phyloP scores from a whole-genome alignment of 2,329 filamentous ascomycete species.

The Colletotrichum sublineola region DNA sequence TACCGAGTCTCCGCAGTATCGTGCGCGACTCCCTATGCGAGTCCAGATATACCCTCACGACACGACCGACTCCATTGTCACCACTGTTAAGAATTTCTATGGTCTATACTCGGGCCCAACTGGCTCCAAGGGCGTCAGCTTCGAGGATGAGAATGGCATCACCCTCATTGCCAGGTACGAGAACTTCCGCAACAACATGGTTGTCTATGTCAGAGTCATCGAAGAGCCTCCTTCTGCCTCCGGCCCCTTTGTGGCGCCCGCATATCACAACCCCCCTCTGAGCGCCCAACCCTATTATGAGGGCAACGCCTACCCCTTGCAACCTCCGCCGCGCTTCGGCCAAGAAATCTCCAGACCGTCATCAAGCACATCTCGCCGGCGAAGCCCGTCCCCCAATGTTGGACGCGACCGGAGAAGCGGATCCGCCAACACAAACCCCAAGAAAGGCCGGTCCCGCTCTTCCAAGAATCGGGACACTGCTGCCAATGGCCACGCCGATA shows the following conservation, averaged over 20 bases:
- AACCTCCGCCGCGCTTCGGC: constrained; percentile 63
- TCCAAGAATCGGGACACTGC: constrained; percentile 73
- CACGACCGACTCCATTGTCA: constrained; percentile 96
- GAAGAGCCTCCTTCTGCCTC: constrained; percentile 65
- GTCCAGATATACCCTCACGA: constrained; percentile 96
- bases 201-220: constrained; percentile 91
- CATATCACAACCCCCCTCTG: constrained; percentile 65
- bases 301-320: constrained; percentile 65
- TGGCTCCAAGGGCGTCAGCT: constrained; percentile 86
- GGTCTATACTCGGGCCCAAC: constrained; percentile 85
- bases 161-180: constrained; percentile 96
- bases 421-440: constrained; percentile 73
- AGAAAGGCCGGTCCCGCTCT: constrained; percentile 78
- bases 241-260: constrained; percentile 64
- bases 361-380: constrained; percentile 79
- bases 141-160: constrained; percentile 90
- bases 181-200: constrained; percentile 93
- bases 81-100: constrained; percentile 99
- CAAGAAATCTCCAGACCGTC: constrained; percentile 75
- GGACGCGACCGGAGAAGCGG: constrained; percentile 81
- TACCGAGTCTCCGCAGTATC: constrained; percentile 74
- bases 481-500: constrained; percentile 67
- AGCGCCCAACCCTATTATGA: constrained; percentile 68
- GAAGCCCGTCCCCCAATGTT: constrained; percentile 81
- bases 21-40: constrained; percentile 84